These are phyloP conservation scores for Crithidia mellificae DNA, from an alignment of 208 protist species.

Conservation along the genomic window DNA sequence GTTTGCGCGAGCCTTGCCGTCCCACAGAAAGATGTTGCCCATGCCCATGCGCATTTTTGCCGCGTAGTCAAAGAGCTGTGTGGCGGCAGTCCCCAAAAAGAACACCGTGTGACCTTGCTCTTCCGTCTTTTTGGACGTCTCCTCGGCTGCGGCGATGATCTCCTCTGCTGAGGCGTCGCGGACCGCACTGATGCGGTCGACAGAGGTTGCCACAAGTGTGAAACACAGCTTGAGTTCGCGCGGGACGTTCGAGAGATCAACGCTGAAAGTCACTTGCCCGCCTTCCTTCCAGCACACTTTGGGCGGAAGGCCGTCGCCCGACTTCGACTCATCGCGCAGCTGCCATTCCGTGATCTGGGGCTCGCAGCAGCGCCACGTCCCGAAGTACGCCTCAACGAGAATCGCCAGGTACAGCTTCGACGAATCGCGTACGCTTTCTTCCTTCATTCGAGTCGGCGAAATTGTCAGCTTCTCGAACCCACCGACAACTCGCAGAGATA, in stretches of 20 bases:
- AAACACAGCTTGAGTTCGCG: conserved; percentile 72
- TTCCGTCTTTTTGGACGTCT: conserved; percentile 42
- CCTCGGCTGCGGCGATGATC: conserved; percentile 38
- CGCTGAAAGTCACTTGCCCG: conserved; percentile 24
- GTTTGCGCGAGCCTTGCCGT: conserved; percentile 39
- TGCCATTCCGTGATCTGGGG: conserved; percentile 57
- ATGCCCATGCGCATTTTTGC: conserved; percentile 43
- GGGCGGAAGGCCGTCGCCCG: background rate
- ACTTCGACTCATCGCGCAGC: conserved; percentile 12
- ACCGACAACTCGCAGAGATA: conserved; percentile 36
- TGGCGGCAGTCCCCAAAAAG: conserved; percentile 44
- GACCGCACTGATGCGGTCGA: conserved; percentile 31
- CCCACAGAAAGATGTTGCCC: conserved; percentile 45
- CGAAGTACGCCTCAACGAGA: conserved; percentile 56
- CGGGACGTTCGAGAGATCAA: conserved; percentile 39
- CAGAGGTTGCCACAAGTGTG: conserved; percentile 38
- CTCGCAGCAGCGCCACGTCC: conserved; percentile 37
- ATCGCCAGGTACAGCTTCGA: conserved; percentile 51
- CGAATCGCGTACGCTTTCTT: conserved; percentile 48
- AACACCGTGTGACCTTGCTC: conserved; percentile 37
- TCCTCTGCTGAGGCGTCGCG: conserved; percentile 27
- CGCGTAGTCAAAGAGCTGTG: conserved; percentile 61
- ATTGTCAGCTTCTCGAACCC: conserved; percentile 41
- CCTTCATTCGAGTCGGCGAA: conserved; percentile 35
- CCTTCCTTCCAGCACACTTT: conserved; percentile 30